These are phyloP conservation scores for Neofusicoccum kwambonambiense DNA, from an alignment of 2,329 filamentous ascomycete species.

Conservation along the genomic window DNA sequence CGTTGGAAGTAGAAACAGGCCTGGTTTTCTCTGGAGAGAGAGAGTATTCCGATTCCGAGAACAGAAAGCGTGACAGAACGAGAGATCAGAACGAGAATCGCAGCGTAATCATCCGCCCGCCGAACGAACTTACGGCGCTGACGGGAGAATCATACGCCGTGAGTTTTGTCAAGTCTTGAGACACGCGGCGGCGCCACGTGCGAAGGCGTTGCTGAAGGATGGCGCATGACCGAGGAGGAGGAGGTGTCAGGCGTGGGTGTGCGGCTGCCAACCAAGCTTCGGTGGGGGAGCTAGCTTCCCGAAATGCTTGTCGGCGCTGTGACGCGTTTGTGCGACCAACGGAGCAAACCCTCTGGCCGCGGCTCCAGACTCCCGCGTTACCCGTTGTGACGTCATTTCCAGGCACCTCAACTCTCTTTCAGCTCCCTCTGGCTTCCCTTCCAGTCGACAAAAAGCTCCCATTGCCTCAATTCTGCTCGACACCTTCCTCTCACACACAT, in stretches of 20 bases:
- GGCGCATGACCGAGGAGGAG: neutral
- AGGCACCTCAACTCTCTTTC: neutral
- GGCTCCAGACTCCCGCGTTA: neutral
- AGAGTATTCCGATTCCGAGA: no score
- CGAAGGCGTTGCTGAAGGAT: neutral
- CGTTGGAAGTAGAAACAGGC: no score
- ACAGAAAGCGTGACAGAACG: neutral
- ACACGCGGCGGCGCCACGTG: neutral
- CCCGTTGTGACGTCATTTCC: conserved; percentile 4
- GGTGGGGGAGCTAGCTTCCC: neutral
- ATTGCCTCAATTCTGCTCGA: neutral
- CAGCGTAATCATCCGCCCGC: neutral
- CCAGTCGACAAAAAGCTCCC: neutral
- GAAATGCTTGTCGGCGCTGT: neutral
- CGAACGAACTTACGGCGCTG: neutral
- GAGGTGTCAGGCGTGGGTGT: neutral
- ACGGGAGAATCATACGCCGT: neutral
- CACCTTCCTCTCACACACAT: neutral
- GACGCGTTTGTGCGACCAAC: neutral
- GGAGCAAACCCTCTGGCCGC: neutral
- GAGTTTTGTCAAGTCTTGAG: neutral
- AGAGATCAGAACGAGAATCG: neutral
- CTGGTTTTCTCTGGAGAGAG: no score
- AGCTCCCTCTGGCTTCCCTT: neutral
- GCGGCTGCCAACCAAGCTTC: neutral